Percentiles rank a stretch among this genome's conserved stretches.
These are phyloP conservation scores for Massariosphaeria phaeospora DNA, from an alignment of 495 filamentous ascomycete genomes.

Conservation along the genomic window DNA sequence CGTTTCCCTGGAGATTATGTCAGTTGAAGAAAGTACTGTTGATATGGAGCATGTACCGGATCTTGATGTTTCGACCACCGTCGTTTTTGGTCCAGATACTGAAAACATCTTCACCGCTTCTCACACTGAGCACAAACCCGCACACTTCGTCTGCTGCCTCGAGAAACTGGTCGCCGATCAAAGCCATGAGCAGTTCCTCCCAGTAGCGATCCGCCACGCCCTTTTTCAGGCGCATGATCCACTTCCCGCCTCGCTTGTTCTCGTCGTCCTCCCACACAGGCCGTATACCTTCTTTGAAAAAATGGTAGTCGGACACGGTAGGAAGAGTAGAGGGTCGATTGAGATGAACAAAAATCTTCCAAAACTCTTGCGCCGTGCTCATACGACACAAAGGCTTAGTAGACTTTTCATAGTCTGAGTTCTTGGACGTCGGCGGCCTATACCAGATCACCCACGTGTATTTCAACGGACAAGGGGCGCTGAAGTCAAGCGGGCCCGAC, in stretches of 20 bases:
- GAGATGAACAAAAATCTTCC: constrained; percentile 83
- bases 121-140: constrained; percentile 85
- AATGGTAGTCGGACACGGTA: constrained; percentile 93
- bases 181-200: constrained; percentile 88
- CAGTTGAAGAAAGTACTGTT: neutral
- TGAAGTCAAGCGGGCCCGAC: constrained; percentile 20
- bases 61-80: constrained; percentile 90
- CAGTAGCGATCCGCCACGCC: constrained; percentile 95
- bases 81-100: constrained; percentile 95
- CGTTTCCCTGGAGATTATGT: constrained; percentile 60
- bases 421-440: constrained; percentile 88
- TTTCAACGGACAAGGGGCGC: constrained; percentile 51
- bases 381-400: constrained; percentile 79
- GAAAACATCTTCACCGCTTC: constrained; percentile 92
- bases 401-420: constrained; percentile 97
- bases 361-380: constrained; percentile 84
- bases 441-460: constrained; percentile 97
- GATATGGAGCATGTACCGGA: constrained; percentile 59
- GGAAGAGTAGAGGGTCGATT: constrained; percentile 84
- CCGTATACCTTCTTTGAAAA: constrained; percentile 94
- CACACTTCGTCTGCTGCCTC: constrained; percentile 94
- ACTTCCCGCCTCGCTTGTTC: constrained; percentile 94
- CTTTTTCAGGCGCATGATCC: constrained; percentile 93
- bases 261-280: constrained; percentile 99
- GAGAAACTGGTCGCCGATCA: constrained; percentile 90